Evolutionary conservation across 768 basidiomycete species (phyloP).

Genomic region (Lentinula edodes): DNA sequence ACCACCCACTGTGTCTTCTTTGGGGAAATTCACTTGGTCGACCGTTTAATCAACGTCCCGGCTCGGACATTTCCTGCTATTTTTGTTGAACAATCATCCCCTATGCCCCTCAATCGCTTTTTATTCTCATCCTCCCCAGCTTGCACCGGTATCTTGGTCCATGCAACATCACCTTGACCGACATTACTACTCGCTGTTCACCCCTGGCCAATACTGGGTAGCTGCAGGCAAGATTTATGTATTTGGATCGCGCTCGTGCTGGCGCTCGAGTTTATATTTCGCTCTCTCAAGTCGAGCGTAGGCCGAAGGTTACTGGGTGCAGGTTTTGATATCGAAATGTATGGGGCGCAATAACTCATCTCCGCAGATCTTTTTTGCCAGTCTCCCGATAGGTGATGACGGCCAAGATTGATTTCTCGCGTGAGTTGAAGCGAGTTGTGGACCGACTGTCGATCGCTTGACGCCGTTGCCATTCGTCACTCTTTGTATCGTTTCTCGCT

Average conservation of each 20-base stretch:
- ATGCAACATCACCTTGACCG: constrained; percentile 4
- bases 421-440: neutral
- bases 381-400: constrained; percentile 4
- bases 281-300: neutral
- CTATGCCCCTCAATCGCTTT: constrained; percentile 11
- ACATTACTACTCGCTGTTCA: constrained; percentile 19
- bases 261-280: neutral
- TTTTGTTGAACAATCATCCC: constrained; percentile 16
- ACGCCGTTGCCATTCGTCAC: neutral
- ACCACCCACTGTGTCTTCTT: constrained; percentile 10
- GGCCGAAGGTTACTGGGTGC: neutral
- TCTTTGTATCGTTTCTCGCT: neutral
- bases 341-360: neutral
- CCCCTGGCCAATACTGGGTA: constrained; percentile 17
- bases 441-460: neutral
- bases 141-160: constrained; percentile 4
- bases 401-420: neutral
- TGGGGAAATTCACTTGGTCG: constrained; percentile 16
- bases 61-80: constrained; percentile 15
- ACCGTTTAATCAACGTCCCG: constrained; percentile 43
- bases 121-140: constrained; percentile 12
- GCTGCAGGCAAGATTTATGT: constrained; percentile 7
- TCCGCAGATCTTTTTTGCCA: neutral
- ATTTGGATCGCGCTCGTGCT: neutral
- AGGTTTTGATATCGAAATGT: neutral